Evolutionary conservation across 1,139 yeast species (phyloP), one percentile per base, ranked within the genome.

Genomic region (Maudiozyma humilis): DNA sequence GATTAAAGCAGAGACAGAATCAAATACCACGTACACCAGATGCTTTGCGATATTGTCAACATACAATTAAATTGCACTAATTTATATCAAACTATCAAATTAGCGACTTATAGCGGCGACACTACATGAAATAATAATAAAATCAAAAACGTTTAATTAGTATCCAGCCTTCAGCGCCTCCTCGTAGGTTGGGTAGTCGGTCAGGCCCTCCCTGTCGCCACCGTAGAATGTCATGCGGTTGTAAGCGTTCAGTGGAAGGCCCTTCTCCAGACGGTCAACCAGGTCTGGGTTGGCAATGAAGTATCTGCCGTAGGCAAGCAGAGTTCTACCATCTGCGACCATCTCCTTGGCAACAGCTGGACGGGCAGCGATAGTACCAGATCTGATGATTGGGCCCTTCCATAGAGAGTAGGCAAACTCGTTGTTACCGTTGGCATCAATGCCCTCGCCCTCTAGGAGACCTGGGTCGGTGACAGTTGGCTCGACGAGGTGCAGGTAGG

Each of bases 401-500:
- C 78, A 74, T 47, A 69, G 55, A 14, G 65, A 58, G 44, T 54
- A 62, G 16, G 63, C 62, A 54, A 70, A 71, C 10, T 62, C 66
- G 48, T 68, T 67, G 37, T 52, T 48, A 39, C 55, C 57, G 14
- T 47, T 52, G 8, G 42, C 38, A 46, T 48, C 51, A 36, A 30
- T 50, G 42, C 50, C 54, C 39, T 41, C 50, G 40, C 55, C 57
- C 42, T 54, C 57, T 8, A 42, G 31, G 18, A 34, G 34, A 41
- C 50, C 45, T 32, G 57, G 53, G 38, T 51, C 44, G 23, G 55
- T 48, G 19, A 56, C 57, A 44, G 62, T 51, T 38, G 73, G 71
- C 53, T 78, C 83, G 35, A 76, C 72, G 27, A 75, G 38, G 42
- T 76, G 76, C 12, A 78, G 47, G 56, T 69, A 78, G 1, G 82